Base-by-base conservation (phyloP, 495 filamentous ascomycete species). In the Penicillium daleae region DNA sequence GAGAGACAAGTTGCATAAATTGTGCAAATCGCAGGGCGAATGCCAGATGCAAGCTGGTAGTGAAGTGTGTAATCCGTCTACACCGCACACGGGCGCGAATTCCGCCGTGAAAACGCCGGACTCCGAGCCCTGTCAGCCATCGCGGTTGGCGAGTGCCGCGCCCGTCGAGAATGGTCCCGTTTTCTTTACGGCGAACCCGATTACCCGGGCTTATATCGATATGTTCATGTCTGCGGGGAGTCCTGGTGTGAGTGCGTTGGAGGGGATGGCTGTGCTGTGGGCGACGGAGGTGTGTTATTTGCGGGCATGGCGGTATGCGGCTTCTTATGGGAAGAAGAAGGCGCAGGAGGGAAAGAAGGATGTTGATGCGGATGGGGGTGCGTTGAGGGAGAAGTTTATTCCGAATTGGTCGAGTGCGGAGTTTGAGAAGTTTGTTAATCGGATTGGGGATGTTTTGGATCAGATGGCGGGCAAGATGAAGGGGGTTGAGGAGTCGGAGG, bases 231-330 rank as follows among this genome's bases (percentile, higher is more conserved):
- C 76, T n/a, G 82, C 78, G 17, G 78, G 74, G 15, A 79, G 80
- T 64, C 57, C 78, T 0, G 79, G 73, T 35, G 69, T 74, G 6
- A 77, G 74, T 6, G 55, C 86, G 71, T 71, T 92, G 17, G 88
- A 91, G 68, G 89, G 88, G 9, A 71, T 92, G 60, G 80, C 90
- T 9, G 83, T 90, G 22, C 80, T 92, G 21, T 93, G 89, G 87
- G 86, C 88, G 27, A 92, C 88, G 12, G 90, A 93, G 78, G 82
- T 79, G 4, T 82, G 79, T 61, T 89, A 89, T 70, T 59, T 89
- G 5, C 76, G 79, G 44, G 78, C 86, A 15, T 90, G 87, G 87
- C 74, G 75, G 56, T 86, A 81, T 74, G 85, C 85, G 26, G 78
- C 78, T 37, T 66, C 62, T 7, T 69, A 76, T 62, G 60, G 79